phyloP scores from a whole-genome alignment of 345 rosid genomes.

The Dimocarpus longan region DNA sequence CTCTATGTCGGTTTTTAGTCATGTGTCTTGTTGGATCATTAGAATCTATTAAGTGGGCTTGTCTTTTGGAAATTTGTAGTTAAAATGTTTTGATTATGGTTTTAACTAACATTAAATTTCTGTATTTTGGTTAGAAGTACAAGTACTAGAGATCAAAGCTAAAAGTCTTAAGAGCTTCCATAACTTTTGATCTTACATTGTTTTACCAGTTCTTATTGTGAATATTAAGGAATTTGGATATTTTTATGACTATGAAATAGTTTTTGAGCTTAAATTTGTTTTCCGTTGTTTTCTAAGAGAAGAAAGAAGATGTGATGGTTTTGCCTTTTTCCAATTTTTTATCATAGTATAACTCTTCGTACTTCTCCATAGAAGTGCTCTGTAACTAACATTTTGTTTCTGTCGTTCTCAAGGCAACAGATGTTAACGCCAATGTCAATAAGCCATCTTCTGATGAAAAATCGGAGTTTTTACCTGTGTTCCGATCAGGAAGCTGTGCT shows the following conservation, averaged over 20 bases:
- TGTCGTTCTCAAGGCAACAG: constrained; percentile 54
- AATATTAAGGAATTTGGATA: neutral
- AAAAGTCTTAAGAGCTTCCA: neutral
- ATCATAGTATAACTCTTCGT: neutral
- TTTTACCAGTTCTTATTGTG: neutral
- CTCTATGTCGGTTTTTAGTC: neutral
- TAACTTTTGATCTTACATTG: neutral
- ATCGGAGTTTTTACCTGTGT: constrained; percentile 53
- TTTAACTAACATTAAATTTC: neutral
- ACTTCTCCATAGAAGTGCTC: constrained; percentile 1
- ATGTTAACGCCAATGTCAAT: constrained; percentile 51
- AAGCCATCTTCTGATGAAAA: constrained; percentile 59
- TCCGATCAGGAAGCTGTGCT: constrained; percentile 93
- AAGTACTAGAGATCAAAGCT: neutral
- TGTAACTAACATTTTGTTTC: constrained; percentile 3
- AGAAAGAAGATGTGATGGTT: neutral
- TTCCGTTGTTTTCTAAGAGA: neutral
- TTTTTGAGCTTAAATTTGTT: neutral
- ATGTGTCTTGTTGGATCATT: neutral
- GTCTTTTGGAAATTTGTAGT: neutral
- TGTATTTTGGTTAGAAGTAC: neutral
- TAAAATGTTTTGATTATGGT: neutral
- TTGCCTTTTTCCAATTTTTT: neutral
- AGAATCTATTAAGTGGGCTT: neutral
- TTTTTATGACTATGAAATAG: neutral